These are phyloP conservation scores for Tremella fuciformis DNA, from an alignment of 768 basidiomycete genomes.

Conservation along the genomic window DNA sequence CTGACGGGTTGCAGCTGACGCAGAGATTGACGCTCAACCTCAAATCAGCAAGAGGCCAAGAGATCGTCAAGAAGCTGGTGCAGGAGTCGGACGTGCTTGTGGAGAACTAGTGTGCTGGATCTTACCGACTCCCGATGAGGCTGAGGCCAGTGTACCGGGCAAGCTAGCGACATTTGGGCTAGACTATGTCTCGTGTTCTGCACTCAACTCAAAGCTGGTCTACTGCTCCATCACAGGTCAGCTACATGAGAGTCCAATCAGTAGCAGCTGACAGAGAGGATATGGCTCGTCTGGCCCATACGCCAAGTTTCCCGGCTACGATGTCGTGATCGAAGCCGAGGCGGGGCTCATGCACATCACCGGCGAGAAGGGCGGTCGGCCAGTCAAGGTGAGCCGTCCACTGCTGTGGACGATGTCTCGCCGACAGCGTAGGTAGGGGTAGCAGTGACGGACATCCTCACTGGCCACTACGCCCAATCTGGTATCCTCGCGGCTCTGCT, in stretches of 20 bases:
- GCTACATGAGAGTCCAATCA: slow-evolving; percentile 46
- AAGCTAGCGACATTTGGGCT: slow-evolving; percentile 81
- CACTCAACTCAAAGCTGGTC: slow-evolving; percentile 74
- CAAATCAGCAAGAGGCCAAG: slow-evolving; percentile 71
- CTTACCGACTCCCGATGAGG: slow-evolving; percentile 16
- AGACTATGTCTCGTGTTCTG: slow-evolving; percentile 75
- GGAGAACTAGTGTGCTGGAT: slow-evolving; percentile 64
- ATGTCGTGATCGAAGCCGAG: slow-evolving; percentile 81
- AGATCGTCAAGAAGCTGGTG: slow-evolving; percentile 70
- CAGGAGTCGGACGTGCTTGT: slow-evolving; percentile 77
- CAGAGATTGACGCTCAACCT: slow-evolving; percentile 73
- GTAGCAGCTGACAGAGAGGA: slow-evolving; percentile 53
- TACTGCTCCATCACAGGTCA: slow-evolving; percentile 86
- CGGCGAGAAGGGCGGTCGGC: slow-evolving; percentile 79
- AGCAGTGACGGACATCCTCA: slow-evolving; percentile 84
- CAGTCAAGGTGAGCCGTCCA: slow-evolving; percentile 57
- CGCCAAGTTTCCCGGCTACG: slow-evolving; percentile 76
- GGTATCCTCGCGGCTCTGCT: slow-evolving; percentile 87
- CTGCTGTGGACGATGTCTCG: not conserved
- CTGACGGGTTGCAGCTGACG: not conserved
- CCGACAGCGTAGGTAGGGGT: slow-evolving; percentile 71
- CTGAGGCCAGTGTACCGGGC: slow-evolving; percentile 52
- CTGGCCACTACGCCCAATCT: slow-evolving; percentile 76
- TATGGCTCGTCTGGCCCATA: slow-evolving; percentile 90
- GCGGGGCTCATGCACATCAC: slow-evolving; percentile 96